Evolutionary conservation across 768 basidiomycete species (phyloP), one percentile per base, ranked within the genome.

Genomic region (Russula sp.): DNA sequence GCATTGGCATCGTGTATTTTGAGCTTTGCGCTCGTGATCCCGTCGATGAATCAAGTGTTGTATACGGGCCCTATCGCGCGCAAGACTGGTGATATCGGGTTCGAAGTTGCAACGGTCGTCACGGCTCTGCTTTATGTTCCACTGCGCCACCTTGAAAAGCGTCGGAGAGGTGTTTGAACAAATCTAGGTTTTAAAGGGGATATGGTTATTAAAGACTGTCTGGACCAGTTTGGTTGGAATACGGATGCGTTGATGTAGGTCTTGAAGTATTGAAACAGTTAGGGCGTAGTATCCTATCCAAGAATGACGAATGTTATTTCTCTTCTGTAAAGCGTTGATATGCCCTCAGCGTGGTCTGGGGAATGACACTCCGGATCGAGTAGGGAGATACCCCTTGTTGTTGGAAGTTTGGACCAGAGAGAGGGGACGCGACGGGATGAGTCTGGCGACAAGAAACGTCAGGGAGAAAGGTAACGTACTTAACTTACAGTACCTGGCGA

Each of bases 1-100:
- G 89, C 88, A 2, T 66, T 88, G 6, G 61, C 77, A 0, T 79
- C 89, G 0, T 79, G 79, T 55, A 61, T 77, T 0, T 76, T 82
- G 14, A 77, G 84, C 2, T 84, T 84, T 59, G 83, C 75, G 10
- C 77, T 89, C 24, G 75, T 86, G 26, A 75, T 90, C 7, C 84
- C 87, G 10, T 83, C 78, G 57, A 92, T 92, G 84, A 76, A 81
- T 63, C 88, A 92, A 69, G 81, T 77, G 14, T 90, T 84, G 83
- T 91, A 83, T 70, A 73, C 76, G 3, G 90, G 90, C 0, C 89
- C 89, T 0, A 84, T 91, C 24, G 89, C 88, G 3, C 68, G 71
- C 38, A 75, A 70, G 10, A 79, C 85, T 18, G 18, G 42, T 8
- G 42, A 20, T 20, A 20, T 20, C 20, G 42, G 42, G 20, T 44